Conservation (phyloP, 2,329 filamentous ascomycete species). For the Xylaria sp. region DNA sequence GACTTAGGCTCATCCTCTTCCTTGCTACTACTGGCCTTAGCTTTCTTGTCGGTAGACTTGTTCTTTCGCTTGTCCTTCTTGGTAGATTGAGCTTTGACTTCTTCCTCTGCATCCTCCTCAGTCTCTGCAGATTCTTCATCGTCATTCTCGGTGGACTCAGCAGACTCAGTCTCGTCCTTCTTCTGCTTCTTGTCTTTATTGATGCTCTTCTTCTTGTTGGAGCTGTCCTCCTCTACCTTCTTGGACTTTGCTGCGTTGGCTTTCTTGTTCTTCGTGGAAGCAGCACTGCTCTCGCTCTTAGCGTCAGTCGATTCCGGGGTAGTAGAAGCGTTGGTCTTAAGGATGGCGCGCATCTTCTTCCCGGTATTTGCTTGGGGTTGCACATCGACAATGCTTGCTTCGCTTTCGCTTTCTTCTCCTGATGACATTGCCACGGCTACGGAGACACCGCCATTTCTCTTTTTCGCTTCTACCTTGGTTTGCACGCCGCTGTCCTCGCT, state of each 20-base stretch:
- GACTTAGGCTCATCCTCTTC: constrained; percentile 15
- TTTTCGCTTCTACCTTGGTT: background rate
- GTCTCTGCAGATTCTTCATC: constrained; percentile 8
- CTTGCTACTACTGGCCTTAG: constrained; percentile 1
- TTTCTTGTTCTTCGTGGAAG: constrained; percentile 9
- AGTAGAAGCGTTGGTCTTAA: background rate
- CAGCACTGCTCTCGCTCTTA: constrained; percentile 16
- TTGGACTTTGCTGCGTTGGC: background rate
- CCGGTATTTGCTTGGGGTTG: constrained; percentile 29
- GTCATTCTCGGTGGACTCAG: constrained; percentile 8
- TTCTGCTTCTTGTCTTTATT: constrained; percentile 14
- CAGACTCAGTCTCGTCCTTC: constrained; percentile 12
- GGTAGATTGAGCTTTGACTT: constrained; percentile 14
- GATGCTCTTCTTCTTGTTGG: background rate
- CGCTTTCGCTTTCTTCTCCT: constrained; percentile 20
- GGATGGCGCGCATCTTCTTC: constrained; percentile 7
- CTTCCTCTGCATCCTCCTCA: constrained; percentile 13
- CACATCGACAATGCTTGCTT: constrained; percentile 13
- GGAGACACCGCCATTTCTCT: background rate
- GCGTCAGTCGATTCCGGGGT: constrained; percentile 8
- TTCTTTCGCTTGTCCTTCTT: constrained; percentile 15
- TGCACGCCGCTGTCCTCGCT: background rate
- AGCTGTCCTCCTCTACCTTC: background rate
- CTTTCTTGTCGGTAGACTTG: constrained; percentile 6
- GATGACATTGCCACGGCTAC: constrained; percentile 8